These are phyloP conservation scores for Suhomyces pyralidae DNA, from an alignment of 805 yeast species.

Conservation along the genomic window DNA sequence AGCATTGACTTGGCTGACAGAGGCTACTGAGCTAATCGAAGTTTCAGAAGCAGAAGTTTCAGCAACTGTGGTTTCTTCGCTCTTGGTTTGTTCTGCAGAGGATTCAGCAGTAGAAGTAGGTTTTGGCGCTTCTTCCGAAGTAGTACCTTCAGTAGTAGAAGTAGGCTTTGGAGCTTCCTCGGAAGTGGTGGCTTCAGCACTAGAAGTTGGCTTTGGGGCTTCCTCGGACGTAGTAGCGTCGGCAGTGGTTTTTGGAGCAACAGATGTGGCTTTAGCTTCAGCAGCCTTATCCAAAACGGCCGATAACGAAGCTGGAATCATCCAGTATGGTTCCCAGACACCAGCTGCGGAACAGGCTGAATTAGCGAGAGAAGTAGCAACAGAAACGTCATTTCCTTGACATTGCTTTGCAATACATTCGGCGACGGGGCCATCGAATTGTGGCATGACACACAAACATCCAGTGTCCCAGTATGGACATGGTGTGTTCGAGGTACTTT, in stretches of 20 bases:
- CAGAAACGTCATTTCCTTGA: constrained; percentile 27
- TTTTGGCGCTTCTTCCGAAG: constrained; percentile 2
- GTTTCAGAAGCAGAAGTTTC: constrained; percentile 8
- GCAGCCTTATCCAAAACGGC: constrained; percentile 26
- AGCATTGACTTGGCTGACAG: constrained; percentile 13
- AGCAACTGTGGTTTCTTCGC: constrained; percentile 8
- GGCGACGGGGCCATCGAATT: constrained; percentile 32
- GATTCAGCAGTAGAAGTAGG: constrained; percentile 3
- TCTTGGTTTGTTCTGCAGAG: neutral
- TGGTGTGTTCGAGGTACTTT: constrained; percentile 34
- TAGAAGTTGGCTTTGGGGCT: constrained; percentile 2
- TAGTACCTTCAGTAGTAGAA: constrained; percentile 7
- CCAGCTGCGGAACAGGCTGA: constrained; percentile 35
- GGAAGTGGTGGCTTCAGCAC: constrained; percentile 4
- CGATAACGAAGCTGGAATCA: constrained; percentile 21
- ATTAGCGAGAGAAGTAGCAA: constrained; percentile 29
- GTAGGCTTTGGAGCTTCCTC: constrained; percentile 6
- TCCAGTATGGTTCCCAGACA: constrained; percentile 34
- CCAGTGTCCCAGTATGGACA: constrained; percentile 49
- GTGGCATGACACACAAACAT: constrained; percentile 42
- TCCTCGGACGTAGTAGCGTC: constrained; percentile 3
- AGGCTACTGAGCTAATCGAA: constrained; percentile 6
- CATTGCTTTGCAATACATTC: constrained; percentile 28
- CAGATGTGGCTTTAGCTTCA: constrained; percentile 15
- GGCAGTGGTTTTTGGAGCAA: constrained; percentile 6